These are phyloP conservation scores for Colletotrichum higginsianum DNA, from an alignment of 2,329 filamentous ascomycete genomes.

Conservation along the genomic window DNA sequence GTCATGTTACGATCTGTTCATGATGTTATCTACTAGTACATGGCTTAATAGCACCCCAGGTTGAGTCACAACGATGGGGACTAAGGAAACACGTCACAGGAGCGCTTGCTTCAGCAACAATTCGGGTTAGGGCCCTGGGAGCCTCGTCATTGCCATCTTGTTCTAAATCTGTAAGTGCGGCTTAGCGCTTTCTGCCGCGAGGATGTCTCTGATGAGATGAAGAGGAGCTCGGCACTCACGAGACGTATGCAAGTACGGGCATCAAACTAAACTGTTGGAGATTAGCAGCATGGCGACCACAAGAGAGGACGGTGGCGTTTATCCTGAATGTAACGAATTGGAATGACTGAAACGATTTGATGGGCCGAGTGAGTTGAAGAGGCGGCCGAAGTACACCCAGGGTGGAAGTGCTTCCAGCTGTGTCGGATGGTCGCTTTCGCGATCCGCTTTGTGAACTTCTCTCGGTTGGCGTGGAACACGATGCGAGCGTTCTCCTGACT, in stretches of 20 bases:
- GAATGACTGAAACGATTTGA: neutral
- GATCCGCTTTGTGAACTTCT: too few relatives aligned
- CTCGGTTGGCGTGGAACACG: too few relatives aligned
- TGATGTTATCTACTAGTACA: too few relatives aligned
- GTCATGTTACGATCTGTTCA: too few relatives aligned
- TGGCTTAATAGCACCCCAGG: too few relatives aligned
- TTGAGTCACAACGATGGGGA: too few relatives aligned
- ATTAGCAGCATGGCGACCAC: neutral
- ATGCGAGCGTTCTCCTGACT: too few relatives aligned
- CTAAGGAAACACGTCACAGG: too few relatives aligned
- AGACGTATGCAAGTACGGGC: neutral
- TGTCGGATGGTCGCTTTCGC: too few relatives aligned
- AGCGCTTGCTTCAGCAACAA: neutral
- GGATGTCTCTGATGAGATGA: neutral
- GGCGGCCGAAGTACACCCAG: too few relatives aligned
- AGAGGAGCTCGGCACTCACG: neutral
- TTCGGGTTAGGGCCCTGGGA: neutral
- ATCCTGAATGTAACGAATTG: neutral
- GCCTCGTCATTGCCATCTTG: neutral
- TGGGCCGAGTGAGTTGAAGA: too few relatives aligned
- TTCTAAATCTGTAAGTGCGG: neutral
- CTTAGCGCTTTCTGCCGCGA: neutral
- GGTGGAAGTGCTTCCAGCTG: too few relatives aligned
- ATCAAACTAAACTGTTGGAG: neutral
- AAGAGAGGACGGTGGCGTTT: neutral